These are phyloP conservation scores for Aureobasidium pullulans DNA, from an alignment of 2,329 filamentous ascomycete species.

Conservation along the genomic window DNA sequence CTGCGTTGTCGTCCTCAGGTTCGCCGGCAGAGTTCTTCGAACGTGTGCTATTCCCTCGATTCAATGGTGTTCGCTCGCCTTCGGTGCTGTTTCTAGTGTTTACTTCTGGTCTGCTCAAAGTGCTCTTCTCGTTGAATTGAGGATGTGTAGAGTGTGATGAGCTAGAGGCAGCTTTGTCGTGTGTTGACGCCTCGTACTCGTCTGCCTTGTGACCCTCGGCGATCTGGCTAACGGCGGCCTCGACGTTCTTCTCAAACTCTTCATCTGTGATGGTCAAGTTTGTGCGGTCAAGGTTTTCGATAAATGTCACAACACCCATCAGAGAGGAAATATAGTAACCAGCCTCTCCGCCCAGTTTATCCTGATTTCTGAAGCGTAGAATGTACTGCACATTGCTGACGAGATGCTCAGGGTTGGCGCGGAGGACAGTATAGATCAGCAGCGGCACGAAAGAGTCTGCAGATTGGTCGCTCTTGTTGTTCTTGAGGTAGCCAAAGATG, in stretches of 20 bases:
- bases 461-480: conserved; percentile 87
- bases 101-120: conserved; percentile 48
- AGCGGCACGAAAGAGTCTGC: conserved; percentile 94
- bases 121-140: conserved; percentile 40
- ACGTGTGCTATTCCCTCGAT: conserved; percentile 33
- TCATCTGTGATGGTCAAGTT: conserved; percentile 88
- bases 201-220: conserved; percentile 73
- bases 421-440: conserved; percentile 90
- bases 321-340: conserved; percentile 96
- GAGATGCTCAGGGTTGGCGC: conserved; percentile 88
- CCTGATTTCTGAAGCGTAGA: conserved; percentile 90
- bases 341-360: conserved; percentile 94
- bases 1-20: conserved; percentile 54
- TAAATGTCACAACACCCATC: conserved; percentile 91
- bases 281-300: conserved; percentile 92
- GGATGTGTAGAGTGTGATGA: conserved; percentile 24
- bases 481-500: conserved; percentile 89
- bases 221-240: conserved; percentile 89
- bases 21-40: conserved; percentile 1
- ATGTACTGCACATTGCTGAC: conserved; percentile 99
- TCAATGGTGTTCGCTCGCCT: conserved; percentile 50
- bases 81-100: conserved; percentile 54
- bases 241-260: conserved; percentile 94
- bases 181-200: conserved; percentile 34
- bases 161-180: conserved; percentile 23